Conservation (phyloP, 495 filamentous ascomycete species). For the Penicillium dipodomyicola region DNA sequence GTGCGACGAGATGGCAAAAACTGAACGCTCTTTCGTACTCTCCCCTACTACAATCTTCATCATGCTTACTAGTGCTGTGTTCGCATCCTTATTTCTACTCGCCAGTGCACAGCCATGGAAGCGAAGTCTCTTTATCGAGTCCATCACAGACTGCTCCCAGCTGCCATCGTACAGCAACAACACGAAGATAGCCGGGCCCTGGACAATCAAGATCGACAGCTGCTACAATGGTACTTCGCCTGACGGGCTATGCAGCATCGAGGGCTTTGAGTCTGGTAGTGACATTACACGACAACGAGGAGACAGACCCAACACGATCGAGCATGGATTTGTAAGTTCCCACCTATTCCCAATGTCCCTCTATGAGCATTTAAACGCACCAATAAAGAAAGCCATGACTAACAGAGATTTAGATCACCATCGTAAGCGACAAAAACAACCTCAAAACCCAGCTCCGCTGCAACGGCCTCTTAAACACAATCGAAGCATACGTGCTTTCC, state of each 20-base stretch:
- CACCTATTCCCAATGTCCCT: not conserved
- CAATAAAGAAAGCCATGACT: not conserved
- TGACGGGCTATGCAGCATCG: conserved; percentile 6
- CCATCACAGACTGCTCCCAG: conserved; percentile 12
- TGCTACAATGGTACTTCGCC: conserved; percentile 10
- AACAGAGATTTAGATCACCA: conserved; percentile 10
- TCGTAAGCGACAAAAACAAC: conserved; percentile 3
- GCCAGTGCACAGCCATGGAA: conserved; percentile 7
- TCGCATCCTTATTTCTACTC: not conserved
- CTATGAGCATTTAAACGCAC: not conserved
- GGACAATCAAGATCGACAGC: conserved; percentile 10
- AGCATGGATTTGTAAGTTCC: conserved; percentile 14
- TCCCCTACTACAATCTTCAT: not conserved
- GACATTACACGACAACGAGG: conserved; percentile 14
- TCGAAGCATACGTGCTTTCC: conserved; percentile 17
- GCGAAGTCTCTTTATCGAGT: not conserved
- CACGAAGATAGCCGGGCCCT: conserved; percentile 19
- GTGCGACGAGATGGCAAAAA: not conserved
- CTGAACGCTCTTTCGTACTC: not conserved
- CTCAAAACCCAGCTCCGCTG: conserved; percentile 19
- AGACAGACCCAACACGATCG: conserved; percentile 5
- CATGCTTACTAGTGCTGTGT: not conserved
- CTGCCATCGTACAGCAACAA: conserved; percentile 14
- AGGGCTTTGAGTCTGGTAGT: conserved; percentile 10
- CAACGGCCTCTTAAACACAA: conserved; percentile 15